Base-by-base conservation (phyloP, 768 basidiomycete genomes). In the Chalciporus piperatus region DNA sequence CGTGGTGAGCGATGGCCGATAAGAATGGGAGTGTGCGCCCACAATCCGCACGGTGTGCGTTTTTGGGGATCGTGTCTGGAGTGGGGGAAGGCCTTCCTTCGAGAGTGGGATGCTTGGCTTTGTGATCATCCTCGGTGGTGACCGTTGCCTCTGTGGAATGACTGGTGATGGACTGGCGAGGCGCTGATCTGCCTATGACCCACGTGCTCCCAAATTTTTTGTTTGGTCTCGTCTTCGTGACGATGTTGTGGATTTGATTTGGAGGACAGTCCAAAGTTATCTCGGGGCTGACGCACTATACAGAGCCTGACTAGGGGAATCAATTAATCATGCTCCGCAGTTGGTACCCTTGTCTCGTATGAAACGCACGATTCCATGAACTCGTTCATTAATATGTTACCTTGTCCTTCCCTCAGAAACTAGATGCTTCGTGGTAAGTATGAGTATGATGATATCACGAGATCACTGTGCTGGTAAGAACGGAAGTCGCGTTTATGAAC, bases 1-100 rank as follows among this genome's bases (percentile, higher is more conserved):
- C 52, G 54, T 45, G 61, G 59, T 54, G 68, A 68, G 74, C 71
- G 74, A 67, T 65, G 63, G 52, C 59, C 58, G 59, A 57, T 41
- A 67, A 58, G 60, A 72, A 68, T 53, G 68, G 65, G 60, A 49
- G 59, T 60, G 63, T 64, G 64, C 67, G 35, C 56, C 57, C 57
- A 46, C 55, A 43, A 57, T 40, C 45, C 53, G 54, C 45, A 23
- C 67, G 52, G 66, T 59, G 68, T 50, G 64, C 53, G 27, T 48
- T 44, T 22, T 32, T 47, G 55, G 65, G 53, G 35, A 54, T 67
- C 27, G 61, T 58, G 56, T 41, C 41, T 25, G 59, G 59, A 66
- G 59, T 63, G 74, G 76, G 76, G 76, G 72, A 74, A 72, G 67
- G 62, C 57, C 41, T 27, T 41, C 59, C 68, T 71, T 76, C 73